A percentile compares a stretch with the other conserved stretches of the same genome.
Conservation (phyloP, 495 filamentous ascomycete species). For the Parachaetomium inaequale region DNA sequence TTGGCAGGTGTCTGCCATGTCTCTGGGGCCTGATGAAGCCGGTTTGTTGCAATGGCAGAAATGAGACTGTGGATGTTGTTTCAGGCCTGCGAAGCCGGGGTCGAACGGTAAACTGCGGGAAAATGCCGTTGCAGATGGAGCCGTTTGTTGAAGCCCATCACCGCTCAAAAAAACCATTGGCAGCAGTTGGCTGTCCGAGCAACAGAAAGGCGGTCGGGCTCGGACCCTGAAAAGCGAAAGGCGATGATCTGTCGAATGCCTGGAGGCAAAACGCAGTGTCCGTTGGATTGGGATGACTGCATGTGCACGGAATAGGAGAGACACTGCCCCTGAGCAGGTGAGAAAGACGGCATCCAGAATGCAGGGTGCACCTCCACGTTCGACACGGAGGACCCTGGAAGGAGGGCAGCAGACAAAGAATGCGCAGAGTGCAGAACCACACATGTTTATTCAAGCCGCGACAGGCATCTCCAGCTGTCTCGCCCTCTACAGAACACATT, state of each 20-base stretch:
- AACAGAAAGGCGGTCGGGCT: conserved; percentile 3
- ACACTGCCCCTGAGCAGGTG: not conserved
- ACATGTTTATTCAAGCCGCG: not conserved
- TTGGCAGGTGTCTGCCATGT: not conserved
- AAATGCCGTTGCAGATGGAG: not conserved
- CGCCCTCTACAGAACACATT: not conserved
- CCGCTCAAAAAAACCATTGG: not conserved
- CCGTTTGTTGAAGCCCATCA: not conserved
- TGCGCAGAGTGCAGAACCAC: not conserved
- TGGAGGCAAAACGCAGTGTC: conserved; percentile 6
- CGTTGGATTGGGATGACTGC: conserved; percentile 4
- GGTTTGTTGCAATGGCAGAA: not conserved
- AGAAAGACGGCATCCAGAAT: not conserved
- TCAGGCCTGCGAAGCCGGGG: not conserved
- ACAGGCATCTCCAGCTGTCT: not conserved
- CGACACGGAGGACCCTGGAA: not conserved
- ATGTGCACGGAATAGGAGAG: conserved; percentile 11
- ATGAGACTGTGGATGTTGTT: conserved; percentile 1
- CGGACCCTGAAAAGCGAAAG: not conserved
- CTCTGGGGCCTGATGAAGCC: not conserved
- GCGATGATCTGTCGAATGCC: not conserved
- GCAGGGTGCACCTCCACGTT: no score
- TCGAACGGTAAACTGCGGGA: not conserved
- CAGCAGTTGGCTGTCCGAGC: not conserved
- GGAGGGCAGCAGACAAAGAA: not conserved